phyloP scores from a whole-genome alignment of 1,139 yeast genomes.

The Lizanozyma gosingica region DNA sequence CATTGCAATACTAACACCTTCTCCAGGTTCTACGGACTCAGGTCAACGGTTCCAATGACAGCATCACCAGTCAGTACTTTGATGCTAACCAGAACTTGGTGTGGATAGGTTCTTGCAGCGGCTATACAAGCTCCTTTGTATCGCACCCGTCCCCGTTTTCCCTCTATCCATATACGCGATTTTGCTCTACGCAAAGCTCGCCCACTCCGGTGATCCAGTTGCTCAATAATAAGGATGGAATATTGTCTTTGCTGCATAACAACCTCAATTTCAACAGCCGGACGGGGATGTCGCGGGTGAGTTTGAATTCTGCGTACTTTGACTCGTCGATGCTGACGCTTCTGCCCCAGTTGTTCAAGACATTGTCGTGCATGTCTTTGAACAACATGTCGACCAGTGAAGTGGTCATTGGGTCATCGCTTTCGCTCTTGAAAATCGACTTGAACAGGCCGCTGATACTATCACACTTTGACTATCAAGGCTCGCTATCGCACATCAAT shows the following conservation, averaged over 20 bases:
- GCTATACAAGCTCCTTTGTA: constrained; percentile 16
- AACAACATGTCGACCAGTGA: constrained; percentile 27
- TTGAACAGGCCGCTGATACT: constrained; percentile 40
- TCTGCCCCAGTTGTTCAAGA: constrained; percentile 11
- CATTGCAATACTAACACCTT: constrained; percentile 7
- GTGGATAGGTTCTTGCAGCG: constrained; percentile 74
- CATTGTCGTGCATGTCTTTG: constrained; percentile 29
- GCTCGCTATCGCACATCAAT: constrained; percentile 25
- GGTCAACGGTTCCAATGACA: constrained; percentile 9
- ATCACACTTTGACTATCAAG: constrained; percentile 15
- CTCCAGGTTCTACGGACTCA: constrained; percentile 11
- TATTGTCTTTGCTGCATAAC: constrained; percentile 18
- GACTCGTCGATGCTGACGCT: constrained; percentile 29
- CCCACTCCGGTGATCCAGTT: constrained; percentile 27
- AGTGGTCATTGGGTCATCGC: constrained; percentile 25
- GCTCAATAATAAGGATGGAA: constrained; percentile 18
- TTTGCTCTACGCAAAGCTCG: constrained; percentile 51
- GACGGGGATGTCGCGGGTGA: constrained; percentile 23
- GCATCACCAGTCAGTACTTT: constrained; percentile 34
- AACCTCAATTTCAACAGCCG: constrained; percentile 15
- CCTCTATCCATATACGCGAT: constrained; percentile 44
- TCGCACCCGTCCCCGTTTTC: constrained; percentile 16
- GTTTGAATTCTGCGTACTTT: constrained; percentile 28
- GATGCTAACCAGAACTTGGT: constrained; percentile 66
- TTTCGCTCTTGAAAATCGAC: constrained; percentile 49